Percentiles rank a stretch among this genome's conserved stretches.
Conservation (phyloP, 768 basidiomycete species). For the Pleurotus salmoneostramineus region DNA sequence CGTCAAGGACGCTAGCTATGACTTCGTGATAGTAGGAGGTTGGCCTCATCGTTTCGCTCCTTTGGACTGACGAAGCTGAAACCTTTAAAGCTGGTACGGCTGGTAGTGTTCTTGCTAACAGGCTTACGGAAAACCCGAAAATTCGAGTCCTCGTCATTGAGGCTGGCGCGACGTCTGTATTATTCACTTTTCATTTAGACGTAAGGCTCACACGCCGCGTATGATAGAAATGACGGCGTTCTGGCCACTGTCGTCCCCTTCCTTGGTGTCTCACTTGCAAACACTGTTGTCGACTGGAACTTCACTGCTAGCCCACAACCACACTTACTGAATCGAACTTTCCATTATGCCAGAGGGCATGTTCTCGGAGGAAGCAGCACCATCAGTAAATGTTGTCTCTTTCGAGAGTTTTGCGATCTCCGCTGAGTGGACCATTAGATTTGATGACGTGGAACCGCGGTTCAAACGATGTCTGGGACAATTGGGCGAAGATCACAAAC, state of each 20-base stretch:
- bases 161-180: constrained; percentile 2
- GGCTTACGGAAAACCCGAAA: constrained; percentile 1
- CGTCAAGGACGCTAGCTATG: constrained; percentile 9
- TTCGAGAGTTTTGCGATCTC: too few species aligned
- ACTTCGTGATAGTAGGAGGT: constrained; percentile 10
- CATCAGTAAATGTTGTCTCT: constrained; percentile 12
- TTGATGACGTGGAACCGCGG: constrained; percentile 21
- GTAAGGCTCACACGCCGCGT: neutral
- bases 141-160: constrained; percentile 6
- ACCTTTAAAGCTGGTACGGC: neutral
- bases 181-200: neutral
- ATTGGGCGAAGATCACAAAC: constrained; percentile 16
- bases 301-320: constrained; percentile 18
- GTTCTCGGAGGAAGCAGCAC: constrained; percentile 15
- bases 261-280: neutral
- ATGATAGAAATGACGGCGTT: neutral
- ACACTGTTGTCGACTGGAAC: constrained; percentile 21
- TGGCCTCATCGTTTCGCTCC: too few species aligned
- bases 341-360: constrained; percentile 14
- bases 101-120: constrained; percentile 8
- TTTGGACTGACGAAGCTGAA: too few species aligned
- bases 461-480: constrained; percentile 20
- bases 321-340: constrained; percentile 10
- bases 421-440: constrained; percentile 8
- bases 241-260: constrained; percentile 5